Conservation (phyloP, 75 land plant species). For the Larix kaempferi region DNA sequence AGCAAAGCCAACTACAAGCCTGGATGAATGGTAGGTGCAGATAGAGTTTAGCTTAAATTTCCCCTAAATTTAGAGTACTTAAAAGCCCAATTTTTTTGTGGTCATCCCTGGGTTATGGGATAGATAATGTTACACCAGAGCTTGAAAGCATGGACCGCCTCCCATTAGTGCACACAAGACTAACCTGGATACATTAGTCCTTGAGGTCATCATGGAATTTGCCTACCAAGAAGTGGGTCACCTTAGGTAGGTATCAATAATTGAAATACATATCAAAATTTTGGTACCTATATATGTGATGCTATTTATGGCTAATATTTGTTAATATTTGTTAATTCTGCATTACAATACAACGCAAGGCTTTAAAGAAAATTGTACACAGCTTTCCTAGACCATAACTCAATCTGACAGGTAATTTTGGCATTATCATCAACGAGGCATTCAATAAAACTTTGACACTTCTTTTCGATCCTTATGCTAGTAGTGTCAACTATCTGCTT, state of each 20-base stretch:
- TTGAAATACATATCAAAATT: no score
- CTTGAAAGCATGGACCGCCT: conserved; percentile 48
- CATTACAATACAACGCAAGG: conserved; percentile 25
- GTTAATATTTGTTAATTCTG: no score
- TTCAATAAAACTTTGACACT: conserved; percentile 37
- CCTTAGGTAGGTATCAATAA: conserved; percentile 67
- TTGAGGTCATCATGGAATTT: conserved; percentile 44
- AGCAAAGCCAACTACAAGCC: background rate
- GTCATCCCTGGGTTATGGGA: conserved; percentile 57
- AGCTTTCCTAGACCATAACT: conserved; percentile 70
- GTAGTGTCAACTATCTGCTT: conserved; percentile 56
- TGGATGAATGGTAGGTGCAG: background rate
- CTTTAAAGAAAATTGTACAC: conserved; percentile 38
- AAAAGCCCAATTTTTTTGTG: conserved; percentile 66
- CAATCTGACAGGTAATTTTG: conserved; percentile 61
- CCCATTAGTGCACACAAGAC: conserved; percentile 59
- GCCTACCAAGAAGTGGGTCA: conserved; percentile 75
- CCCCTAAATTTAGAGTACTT: conserved; percentile 68
- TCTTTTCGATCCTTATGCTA: conserved; percentile 73
- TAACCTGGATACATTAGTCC: conserved; percentile 35
- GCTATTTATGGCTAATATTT: no score
- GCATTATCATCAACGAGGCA: conserved; percentile 47
- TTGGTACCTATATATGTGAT: no score
- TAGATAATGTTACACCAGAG: conserved; percentile 39
- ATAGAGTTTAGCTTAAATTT: conserved; percentile 35